Evolutionary conservation across 371 early-diverging fungal species (phyloP).

Genomic region (Mortierella sp.): DNA sequence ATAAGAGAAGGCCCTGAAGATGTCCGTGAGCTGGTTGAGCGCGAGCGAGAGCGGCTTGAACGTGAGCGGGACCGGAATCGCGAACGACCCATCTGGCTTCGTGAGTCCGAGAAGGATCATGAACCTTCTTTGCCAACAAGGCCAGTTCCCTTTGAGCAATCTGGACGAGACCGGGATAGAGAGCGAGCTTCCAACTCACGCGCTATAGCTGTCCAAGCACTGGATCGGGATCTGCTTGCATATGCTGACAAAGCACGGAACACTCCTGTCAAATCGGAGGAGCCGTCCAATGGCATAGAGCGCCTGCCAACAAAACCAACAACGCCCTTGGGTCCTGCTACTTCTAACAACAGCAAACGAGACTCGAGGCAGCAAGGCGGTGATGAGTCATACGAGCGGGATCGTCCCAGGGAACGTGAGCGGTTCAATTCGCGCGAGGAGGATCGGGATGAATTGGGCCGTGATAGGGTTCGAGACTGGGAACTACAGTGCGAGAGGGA

Average conservation of each 20-base stretch:
- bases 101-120: constrained; percentile 55
- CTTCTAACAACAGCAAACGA: neutral
- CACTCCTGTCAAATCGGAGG: constrained; percentile 18
- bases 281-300: neutral
- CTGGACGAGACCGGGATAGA: constrained; percentile 64
- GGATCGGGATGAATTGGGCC: constrained; percentile 45
- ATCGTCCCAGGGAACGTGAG: constrained; percentile 62
- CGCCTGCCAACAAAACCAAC: neutral
- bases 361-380: constrained; percentile 9
- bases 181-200: constrained; percentile 61
- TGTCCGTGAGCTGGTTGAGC: constrained; percentile 59
- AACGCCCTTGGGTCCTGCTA: neutral
- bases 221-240: constrained; percentile 60
- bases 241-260: constrained; percentile 54
- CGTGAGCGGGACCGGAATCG: constrained; percentile 39
- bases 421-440: constrained; percentile 61
- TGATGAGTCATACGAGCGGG: constrained; percentile 44
- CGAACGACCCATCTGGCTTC: constrained; percentile 55
- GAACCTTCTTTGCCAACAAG: constrained; percentile 30
- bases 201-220: constrained; percentile 60
- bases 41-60: constrained; percentile 58
- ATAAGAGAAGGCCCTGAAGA: constrained; percentile 64
- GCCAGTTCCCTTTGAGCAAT: constrained; percentile 37
- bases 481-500: constrained; percentile 52
- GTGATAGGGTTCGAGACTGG: constrained; percentile 62